These are phyloP conservation scores for Erysimum cheiri DNA, from an alignment of 441 rosid genomes.

Conservation along the genomic window DNA sequence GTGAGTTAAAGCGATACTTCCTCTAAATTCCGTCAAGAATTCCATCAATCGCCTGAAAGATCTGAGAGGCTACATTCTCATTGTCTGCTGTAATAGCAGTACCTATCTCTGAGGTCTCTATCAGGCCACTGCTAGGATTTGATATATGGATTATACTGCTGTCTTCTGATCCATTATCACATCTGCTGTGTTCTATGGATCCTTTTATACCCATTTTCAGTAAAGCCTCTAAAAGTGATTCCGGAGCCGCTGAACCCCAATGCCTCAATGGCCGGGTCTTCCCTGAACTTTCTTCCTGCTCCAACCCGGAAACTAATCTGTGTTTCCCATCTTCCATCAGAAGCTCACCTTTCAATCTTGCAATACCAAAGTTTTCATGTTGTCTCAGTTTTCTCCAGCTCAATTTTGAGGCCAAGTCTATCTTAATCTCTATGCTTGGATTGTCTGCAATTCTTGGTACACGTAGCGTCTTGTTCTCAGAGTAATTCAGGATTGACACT, in stretches of 20 bases:
- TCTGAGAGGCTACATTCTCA: conserved; percentile 50
- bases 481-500: conserved; percentile 47
- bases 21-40: conserved; percentile 56
- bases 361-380: conserved; percentile 45
- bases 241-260: conserved; percentile 62
- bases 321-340: conserved; percentile 53
- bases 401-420: conserved; percentile 56
- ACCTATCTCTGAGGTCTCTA: conserved; percentile 52
- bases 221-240: conserved; percentile 52
- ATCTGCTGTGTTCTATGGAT: conserved; percentile 45
- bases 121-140: conserved; percentile 53
- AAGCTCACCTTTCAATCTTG: conserved; percentile 72
- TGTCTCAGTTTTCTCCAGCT: conserved; percentile 55
- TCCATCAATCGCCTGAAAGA: conserved; percentile 52
- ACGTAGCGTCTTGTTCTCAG: conserved; percentile 55
- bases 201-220: conserved; percentile 61
- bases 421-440: conserved; percentile 54
- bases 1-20: background rate
- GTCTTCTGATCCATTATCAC: conserved; percentile 40
- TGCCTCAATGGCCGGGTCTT: conserved; percentile 46
- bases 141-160: conserved; percentile 40
- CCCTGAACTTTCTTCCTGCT: conserved; percentile 38
- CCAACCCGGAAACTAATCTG: conserved; percentile 48
- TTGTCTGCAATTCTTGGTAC: conserved; percentile 50
- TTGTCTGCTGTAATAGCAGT: conserved; percentile 52